Conservation (phyloP, 2,329 filamentous ascomycete genomes). For the Fusarium dlaminii region DNA sequence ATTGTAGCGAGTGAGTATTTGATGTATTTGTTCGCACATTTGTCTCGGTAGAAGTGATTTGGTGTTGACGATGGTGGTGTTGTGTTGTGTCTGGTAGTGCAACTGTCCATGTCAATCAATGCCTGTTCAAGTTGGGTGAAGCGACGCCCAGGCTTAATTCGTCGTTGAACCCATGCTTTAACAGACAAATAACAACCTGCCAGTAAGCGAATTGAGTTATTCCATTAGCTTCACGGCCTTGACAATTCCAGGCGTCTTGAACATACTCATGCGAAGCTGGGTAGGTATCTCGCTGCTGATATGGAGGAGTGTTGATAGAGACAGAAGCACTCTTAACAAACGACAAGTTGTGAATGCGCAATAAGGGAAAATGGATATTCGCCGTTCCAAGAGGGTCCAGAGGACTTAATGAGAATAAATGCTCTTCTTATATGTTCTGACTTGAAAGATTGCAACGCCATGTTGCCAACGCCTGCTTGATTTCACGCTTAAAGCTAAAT, state of each 20-base stretch:
- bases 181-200: neutral
- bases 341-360: neutral
- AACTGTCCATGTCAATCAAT: neutral
- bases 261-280: neutral
- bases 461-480: neutral
- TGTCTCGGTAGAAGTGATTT: neutral
- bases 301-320: neutral
- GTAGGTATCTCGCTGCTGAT: neutral
- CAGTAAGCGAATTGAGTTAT: neutral
- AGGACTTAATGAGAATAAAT: too few species aligned
- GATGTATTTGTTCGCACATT: neutral
- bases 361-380: neutral
- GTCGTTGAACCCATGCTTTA: neutral
- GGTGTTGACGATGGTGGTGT: neutral
- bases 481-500: neutral
- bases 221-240: accelerated
- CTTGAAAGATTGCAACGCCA: neutral
- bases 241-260: accelerated
- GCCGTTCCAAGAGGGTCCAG: too few species aligned
- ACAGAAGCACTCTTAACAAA: neutral
- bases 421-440: neutral
- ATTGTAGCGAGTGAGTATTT: neutral
- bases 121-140: neutral
- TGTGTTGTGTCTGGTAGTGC: neutral
- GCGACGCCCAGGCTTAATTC: neutral